phyloP scores from a whole-genome alignment of 371 early-diverging fungal genomes.

The Mortierella sp. region DNA sequence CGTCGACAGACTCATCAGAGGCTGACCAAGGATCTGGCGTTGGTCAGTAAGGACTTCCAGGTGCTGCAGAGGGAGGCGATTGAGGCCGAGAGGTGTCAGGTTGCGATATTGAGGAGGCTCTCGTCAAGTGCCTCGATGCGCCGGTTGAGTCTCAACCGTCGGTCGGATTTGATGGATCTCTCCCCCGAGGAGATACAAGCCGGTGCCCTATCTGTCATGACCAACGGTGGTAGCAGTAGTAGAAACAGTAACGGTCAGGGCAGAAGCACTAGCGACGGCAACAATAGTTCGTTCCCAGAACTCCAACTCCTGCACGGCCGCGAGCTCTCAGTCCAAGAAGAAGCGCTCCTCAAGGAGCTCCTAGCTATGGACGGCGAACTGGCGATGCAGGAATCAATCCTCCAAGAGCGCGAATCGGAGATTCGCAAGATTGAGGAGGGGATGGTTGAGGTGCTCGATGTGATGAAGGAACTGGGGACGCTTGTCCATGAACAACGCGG shows the following conservation, averaged over 20 bases:
- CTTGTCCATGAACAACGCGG: constrained; percentile 41
- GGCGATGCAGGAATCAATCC: constrained; percentile 38
- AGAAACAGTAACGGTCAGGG: neutral
- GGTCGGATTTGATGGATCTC: constrained; percentile 39
- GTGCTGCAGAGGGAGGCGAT: constrained; percentile 40
- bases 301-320: constrained; percentile 25
- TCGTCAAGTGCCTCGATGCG: constrained; percentile 35
- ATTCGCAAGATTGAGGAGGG: constrained; percentile 48
- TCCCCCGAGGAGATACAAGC: constrained; percentile 31
- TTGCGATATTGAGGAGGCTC: constrained; percentile 35
- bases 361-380: constrained; percentile 41
- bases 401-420: constrained; percentile 45
- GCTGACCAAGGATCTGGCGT: constrained; percentile 42
- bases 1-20: constrained; percentile 45
- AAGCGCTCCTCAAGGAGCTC: constrained; percentile 32
- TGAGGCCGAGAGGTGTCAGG: constrained; percentile 42
- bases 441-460: constrained; percentile 39
- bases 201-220: constrained; percentile 16
- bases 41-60: constrained; percentile 39
- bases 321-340: constrained; percentile 46
- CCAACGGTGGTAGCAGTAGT: neutral
- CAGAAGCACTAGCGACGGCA: neutral
- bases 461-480: constrained; percentile 49
- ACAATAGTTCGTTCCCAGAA: neutral
- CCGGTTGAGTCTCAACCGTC: constrained; percentile 19